Percentiles rank a stretch among this genome's conserved stretches.
Conservation (phyloP, 176 grass and related monocot species). For the Dendrocalamus sinicus region DNA sequence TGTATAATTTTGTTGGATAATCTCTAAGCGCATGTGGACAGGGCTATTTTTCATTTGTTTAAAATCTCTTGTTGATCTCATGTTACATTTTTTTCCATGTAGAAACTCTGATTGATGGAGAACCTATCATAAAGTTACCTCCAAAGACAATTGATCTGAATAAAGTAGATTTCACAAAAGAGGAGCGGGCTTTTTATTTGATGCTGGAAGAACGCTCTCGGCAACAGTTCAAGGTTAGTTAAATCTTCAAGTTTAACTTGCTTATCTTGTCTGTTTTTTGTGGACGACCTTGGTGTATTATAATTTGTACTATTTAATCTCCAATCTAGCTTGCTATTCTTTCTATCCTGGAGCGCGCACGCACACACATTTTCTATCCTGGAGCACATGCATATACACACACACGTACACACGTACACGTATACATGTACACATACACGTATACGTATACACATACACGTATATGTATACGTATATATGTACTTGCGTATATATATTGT, state of each 20-base stretch:
- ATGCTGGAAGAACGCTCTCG: constrained; percentile 87
- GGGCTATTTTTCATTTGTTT: constrained; percentile 16
- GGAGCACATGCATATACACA: no score
- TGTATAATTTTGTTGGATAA: constrained; percentile 27
- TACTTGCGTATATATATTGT: no score
- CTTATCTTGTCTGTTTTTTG: constrained; percentile 31
- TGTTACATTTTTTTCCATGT: constrained; percentile 33
- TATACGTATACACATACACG: not conserved
- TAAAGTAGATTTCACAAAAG: constrained; percentile 81
- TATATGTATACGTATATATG: no score
- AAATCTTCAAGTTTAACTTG: constrained; percentile 2
- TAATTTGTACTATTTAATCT: constrained; percentile 17
- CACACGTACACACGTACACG: no score
- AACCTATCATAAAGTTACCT: constrained; percentile 93
- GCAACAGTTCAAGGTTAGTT: constrained; percentile 91
- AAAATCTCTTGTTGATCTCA: constrained; percentile 38
- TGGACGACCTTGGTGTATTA: not conserved
- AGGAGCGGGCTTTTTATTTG: constrained; percentile 92
- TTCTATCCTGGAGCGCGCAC: not conserved
- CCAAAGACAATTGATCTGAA: constrained; percentile 80
- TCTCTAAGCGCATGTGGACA: constrained; percentile 9
- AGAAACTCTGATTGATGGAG: constrained; percentile 86
- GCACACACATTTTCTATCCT: not conserved
- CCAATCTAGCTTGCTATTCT: not conserved
- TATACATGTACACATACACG: not conserved